Base-by-base conservation (phyloP, 2,329 filamentous ascomycete genomes). In the Trichoderma semiorbis region DNA sequence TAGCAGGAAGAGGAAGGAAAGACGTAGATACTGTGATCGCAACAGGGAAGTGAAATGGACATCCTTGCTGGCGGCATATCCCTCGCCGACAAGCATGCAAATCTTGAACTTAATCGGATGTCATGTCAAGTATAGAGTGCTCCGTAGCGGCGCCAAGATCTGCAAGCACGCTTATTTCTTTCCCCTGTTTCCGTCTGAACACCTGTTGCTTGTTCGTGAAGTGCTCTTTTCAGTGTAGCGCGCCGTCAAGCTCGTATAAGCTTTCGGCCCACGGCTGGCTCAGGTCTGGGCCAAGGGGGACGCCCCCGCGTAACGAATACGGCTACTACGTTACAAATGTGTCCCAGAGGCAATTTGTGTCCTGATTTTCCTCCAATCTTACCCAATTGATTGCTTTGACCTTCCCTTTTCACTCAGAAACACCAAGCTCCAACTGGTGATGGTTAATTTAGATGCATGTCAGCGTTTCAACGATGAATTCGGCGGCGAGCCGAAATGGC, bases 331-430 rank as follows among this genome's bases (percentile, higher is more conserved):
- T 70, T 70, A 70, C 67, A 70, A 53, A 16, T 16, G 7, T 34
- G 26, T 21, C 26, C 16, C 28, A 36, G 58, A 18, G 36, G 43
- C n/a, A 24, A 24, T 10, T 57, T 18, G 5, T 18, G 26, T 7
- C 21, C 50, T 70, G 57, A 63, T 70, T 39, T 63, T 70, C 58
- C 43, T 53, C 65, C 67, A 70, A 70, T 70, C 67, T 70, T 63
- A 53, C 28, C 26, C 10, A 39, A 30, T 55, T 0, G 21, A 24
- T n/a, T 16, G 3, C 12, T 28, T 55, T 3, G 30, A 70, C 67
- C 58, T 70, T 70, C 67, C 67, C 36, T 16, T 55, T 70, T 36
- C 43, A 70, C 18, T n/a, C 26, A 7, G 6, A 5, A 16, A 62
- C n/a, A 11, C 36, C n/a, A 63, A 30, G 10, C 39, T 53, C 63